Evolutionary conservation across 1,284 basidiomycete genomes (phyloP), one percentile per base, ranked within the genome.

Genomic region (Sphagnurus paluster): DNA sequence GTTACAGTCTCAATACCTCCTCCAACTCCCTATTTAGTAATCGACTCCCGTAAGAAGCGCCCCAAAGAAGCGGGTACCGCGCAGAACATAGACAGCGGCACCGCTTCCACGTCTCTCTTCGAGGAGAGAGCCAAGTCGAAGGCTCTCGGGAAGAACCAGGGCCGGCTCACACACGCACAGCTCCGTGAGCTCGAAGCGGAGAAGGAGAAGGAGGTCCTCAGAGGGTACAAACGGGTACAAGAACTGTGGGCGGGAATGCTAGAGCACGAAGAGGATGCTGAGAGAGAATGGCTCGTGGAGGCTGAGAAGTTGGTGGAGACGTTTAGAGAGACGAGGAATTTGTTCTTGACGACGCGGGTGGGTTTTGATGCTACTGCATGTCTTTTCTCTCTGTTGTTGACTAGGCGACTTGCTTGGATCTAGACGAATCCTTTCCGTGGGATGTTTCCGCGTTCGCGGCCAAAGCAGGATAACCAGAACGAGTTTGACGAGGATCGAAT

Each of bases 281-380:
- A 75, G 43, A 70, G 74, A 35, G 78, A 83, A 53, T 98, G 94
- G 88, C 71, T 97, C 50, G 64, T 87, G 21, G 83, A 92, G 56
- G 92, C 93, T 0, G 88, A 90, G 55, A 88, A 83, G 49, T 74
- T 98, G 39, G 77, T 97, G 11, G 93, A 97, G 54, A 85, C 83
- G 58, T 98, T 94, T 68, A 76, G 94, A 38, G 83, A 92, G 68
- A 94, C 93, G 8, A 78, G 85, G 56, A 82, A 83, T 49, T 64
- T 98, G 53, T 98, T 96, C 60, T 76, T 86, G 52, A 84, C 85
- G 6, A 84, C 84, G 32, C 68, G 85, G 56, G 91, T 92, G 49
- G 52, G 82, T n/a, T n/a, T n/a, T n/a, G n/a, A n/a, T n/a, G n/a
- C n/a, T n/a, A n/a, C 57, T 46, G 14, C 19, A 3, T 48, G 38